Evolutionary conservation across 1,284 basidiomycete genomes (phyloP), one percentile per base, ranked within the genome.

Genomic region (Microbotryum silenes-acaulis): DNA sequence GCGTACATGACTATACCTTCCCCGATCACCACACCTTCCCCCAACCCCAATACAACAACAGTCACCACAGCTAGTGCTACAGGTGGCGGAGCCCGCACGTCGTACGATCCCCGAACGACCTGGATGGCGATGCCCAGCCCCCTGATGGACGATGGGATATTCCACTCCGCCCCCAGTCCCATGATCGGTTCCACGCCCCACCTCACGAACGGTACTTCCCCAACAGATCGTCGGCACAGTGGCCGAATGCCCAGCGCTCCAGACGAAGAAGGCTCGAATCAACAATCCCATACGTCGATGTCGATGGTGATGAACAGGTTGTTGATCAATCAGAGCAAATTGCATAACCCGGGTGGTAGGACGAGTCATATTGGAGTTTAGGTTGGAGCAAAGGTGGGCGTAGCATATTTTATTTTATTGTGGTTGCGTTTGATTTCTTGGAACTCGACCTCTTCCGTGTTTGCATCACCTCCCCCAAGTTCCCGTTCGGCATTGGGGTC

Each of bases 311-410:
- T 20, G 37, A 33, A 6, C n/a, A 18, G 81, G 50, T 72, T 97
- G 63, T 96, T 97, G 76, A 93, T 96, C 72, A 91, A 90, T 2
- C 91, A 94, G 78, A 92, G 90, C n/a, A 82, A 82, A 62, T 76
- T 97, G 74, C 92, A 96, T 73, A 98, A 97, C 75, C 84, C 91
- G 0, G 84, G 84, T 1, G 93, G 93, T 2, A 78, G 87, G 47
- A 89, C 89, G 72, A 93, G 89, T 70, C 97, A 88, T 88, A 91
- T 97, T 69, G 91, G 91, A 12, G 77, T 97, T 50, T 82, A 21
- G 42, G 9, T 3, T 31, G 9, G 33, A 25, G 23, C 20, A 10
- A 18, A 12, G 51, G 48, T 12, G 48, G 48, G 25, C 25, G 25
- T 25, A 50, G 31, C 9, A 31, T 9, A 9, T 8, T 9, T 9